These are phyloP conservation scores for Paecilomyces formosus DNA, from an alignment of 2,329 filamentous ascomycete genomes.

Conservation along the genomic window DNA sequence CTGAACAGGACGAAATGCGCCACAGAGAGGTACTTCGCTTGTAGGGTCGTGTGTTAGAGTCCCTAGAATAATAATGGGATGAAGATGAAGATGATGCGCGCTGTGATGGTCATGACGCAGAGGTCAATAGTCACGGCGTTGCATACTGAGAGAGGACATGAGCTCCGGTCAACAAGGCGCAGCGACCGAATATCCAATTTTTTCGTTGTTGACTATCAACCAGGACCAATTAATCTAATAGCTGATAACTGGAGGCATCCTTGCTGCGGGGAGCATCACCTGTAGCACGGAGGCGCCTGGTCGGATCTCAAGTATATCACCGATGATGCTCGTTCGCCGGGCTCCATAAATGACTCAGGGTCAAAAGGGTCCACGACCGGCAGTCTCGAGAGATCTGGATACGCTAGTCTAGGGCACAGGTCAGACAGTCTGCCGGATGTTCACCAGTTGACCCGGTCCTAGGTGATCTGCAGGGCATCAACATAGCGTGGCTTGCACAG, in stretches of 20 bases:
- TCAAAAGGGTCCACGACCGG: not conserved
- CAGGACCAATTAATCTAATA: not conserved
- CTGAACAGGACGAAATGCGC: not conserved
- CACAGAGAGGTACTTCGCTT: not conserved
- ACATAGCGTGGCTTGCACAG: not conserved
- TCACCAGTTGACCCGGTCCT: not conserved
- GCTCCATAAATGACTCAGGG: not conserved
- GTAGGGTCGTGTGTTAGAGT: not conserved
- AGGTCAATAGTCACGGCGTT: not conserved
- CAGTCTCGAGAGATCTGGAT: not conserved
- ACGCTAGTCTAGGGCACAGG: not conserved
- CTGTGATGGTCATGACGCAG: not conserved
- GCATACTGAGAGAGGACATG: not conserved
- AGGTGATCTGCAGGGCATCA: not conserved
- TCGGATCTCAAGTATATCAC: not conserved
- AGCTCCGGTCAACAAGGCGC: not conserved
- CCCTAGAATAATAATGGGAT: not conserved
- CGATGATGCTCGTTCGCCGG: not conserved
- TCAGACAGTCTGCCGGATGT: not conserved
- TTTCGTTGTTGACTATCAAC: not conserved
- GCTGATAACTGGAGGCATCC: not conserved
- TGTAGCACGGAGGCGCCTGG: not conserved
- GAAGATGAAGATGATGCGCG: not conserved
- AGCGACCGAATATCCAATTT: not conserved
- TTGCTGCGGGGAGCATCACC: not conserved